Evolutionary conservation across 2,329 filamentous ascomycete species (phyloP).

Genomic region (Trematosphaeria pertusa): DNA sequence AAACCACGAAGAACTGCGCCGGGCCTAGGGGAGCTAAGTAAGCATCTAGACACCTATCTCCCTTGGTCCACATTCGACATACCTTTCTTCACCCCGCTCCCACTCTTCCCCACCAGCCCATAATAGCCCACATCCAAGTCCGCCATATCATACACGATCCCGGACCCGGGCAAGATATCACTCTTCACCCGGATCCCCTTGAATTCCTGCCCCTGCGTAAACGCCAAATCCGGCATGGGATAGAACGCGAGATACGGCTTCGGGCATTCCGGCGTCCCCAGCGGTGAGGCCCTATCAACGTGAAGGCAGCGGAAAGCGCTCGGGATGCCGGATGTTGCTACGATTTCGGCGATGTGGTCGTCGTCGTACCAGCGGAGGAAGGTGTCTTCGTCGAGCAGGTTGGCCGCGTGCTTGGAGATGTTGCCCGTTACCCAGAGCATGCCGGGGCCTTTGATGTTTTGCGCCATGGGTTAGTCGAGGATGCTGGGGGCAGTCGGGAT

Average conservation of each 20-base stretch:
- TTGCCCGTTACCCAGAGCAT: constrained; percentile 40
- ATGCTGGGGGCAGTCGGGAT: no score
- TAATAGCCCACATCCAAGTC: constrained; percentile 39
- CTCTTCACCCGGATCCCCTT: constrained; percentile 43
- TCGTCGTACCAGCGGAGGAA: constrained; percentile 51
- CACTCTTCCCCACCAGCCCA: constrained; percentile 20
- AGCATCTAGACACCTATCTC: background rate
- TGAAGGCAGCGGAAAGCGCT: constrained; percentile 44
- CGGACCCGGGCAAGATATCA: constrained; percentile 33
- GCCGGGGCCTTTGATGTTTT: constrained; percentile 35
- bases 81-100: constrained; percentile 20
- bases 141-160: constrained; percentile 37
- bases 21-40: constrained; percentile 12
- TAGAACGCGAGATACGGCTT: constrained; percentile 49
- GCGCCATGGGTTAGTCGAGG: no score
- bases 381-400: constrained; percentile 38
- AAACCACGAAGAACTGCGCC: constrained; percentile 24
- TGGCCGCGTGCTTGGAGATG: constrained; percentile 29
- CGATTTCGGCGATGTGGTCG: constrained; percentile 49
- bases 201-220: constrained; percentile 45
- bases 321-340: constrained; percentile 42
- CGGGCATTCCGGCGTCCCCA: constrained; percentile 13
- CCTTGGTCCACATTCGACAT: background rate
- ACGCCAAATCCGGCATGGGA: constrained; percentile 46
- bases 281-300: constrained; percentile 25